A percentile compares a stretch with the other conserved stretches of the same genome.
Conservation (phyloP, 2,329 filamentous ascomycete species). For the Clonostachys solani region DNA sequence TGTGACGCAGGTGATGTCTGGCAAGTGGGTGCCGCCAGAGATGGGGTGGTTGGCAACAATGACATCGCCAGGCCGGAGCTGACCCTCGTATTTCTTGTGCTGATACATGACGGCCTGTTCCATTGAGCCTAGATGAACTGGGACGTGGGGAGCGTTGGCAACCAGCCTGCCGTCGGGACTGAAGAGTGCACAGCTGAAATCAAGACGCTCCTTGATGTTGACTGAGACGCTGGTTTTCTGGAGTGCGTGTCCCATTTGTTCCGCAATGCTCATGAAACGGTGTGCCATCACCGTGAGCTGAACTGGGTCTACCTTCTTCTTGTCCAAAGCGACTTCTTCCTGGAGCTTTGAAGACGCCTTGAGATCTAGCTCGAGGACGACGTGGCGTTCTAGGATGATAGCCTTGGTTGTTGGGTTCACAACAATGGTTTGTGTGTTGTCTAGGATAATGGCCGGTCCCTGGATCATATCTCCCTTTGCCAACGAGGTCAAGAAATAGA, state of each 20-base stretch:
- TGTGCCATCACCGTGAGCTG: constrained; percentile 50
- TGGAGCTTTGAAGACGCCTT: constrained; percentile 47
- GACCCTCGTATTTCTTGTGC: constrained; percentile 21
- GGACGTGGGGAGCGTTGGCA: constrained; percentile 33
- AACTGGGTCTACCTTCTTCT: constrained; percentile 35
- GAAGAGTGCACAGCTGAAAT: constrained; percentile 38
- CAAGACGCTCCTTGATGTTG: constrained; percentile 39
- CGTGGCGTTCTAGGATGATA: constrained; percentile 18
- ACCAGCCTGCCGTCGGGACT: constrained; percentile 31
- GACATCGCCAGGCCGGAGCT: constrained; percentile 29
- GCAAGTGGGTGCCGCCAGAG: constrained; percentile 31
- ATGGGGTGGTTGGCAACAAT: constrained; percentile 31
- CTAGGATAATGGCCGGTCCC: constrained; percentile 23
- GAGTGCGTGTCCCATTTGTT: constrained; percentile 53
- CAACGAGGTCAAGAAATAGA: constrained; percentile 1
- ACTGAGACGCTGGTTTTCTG: constrained; percentile 56
- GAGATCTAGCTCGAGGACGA: constrained; percentile 17
- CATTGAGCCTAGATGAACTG: constrained; percentile 34
- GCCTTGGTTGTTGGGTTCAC: constrained; percentile 17
- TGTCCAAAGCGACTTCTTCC: constrained; percentile 37
- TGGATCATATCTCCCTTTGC: constrained; percentile 6
- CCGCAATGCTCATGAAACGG: constrained; percentile 54
- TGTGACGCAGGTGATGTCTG: constrained; percentile 33
- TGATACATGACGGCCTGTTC: constrained; percentile 31
- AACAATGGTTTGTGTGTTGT: constrained; percentile 21